Conservation (phyloP, 1,284 basidiomycete genomes). For the Wallemia ichthyophaga region DNA sequence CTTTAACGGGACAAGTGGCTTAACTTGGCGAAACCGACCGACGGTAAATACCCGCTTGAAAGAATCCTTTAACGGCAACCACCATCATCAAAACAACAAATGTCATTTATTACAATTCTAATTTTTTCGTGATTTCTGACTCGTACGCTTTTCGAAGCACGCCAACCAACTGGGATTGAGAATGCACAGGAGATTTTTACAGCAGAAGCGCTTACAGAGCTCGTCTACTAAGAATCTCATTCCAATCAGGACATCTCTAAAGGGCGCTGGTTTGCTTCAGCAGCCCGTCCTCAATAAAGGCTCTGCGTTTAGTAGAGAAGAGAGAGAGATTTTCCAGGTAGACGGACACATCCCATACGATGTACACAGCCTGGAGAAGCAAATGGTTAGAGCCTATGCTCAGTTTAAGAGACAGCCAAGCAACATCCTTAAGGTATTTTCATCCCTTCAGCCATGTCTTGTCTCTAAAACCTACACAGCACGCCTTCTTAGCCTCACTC, state of each 20-base stretch:
- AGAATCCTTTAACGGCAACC: background rate
- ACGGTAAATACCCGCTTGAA: background rate
- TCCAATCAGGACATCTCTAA: background rate
- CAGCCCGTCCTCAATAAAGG: background rate
- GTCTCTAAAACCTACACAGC: background rate
- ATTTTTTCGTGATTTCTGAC: background rate
- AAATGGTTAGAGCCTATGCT: slow-evolving; percentile 2
- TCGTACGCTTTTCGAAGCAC: no score
- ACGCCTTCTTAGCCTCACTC: slow-evolving; percentile 1
- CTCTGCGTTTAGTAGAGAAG: background rate
- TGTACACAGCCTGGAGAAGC: background rate
- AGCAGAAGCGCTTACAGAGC: background rate
- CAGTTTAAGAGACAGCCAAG: slow-evolving; percentile 2
- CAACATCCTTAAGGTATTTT: slow-evolving; percentile 4
- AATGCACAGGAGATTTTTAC: background rate
- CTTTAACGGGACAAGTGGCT: background rate
- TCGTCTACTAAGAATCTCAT: background rate
- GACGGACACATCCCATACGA: slow-evolving; percentile 1
- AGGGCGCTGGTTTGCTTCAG: background rate
- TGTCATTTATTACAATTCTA: background rate
- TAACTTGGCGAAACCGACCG: background rate
- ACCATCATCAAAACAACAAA: background rate
- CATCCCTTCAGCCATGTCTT: no score
- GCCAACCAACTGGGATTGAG: no score
- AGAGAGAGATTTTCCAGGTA: slow-evolving; percentile 1